Base-by-base conservation (phyloP, 2,329 filamentous ascomycete species). In the Claviceps capensis region DNA sequence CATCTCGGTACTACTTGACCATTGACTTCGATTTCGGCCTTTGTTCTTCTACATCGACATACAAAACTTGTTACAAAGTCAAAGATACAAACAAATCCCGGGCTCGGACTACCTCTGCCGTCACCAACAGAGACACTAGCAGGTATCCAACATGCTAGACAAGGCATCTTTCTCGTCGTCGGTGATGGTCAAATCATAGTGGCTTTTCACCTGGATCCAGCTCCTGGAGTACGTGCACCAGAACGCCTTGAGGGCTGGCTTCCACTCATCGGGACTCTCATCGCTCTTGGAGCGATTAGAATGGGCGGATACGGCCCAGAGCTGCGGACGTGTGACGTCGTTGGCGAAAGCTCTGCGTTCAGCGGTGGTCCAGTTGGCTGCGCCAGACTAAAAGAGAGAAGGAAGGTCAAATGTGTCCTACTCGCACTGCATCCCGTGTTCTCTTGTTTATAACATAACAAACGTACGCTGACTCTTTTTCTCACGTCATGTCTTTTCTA, bases 201-300 rank as follows among this genome's bases (percentile, higher is more conserved):
- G 78, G 60, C 74, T 78, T 79, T 93, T 94, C 58, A 94, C 86
- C 61, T 80, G 76, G 42, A 91, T 75, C 83, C 84, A 94, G 63
- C 82, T 80, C 63, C 78, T 75, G 14, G 86, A 83, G 62, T 94
- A 93, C 30, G 78, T 83, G 76, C 88, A 93, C 66, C 86, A 78
- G 69, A 87, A 91, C 56, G 68, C 76, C 65, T 72, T 60, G 54
- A 86, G 69, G 0, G 82, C 76, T 13, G 86, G 88, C 71, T 88
- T 84, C 86, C 87, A 94, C 11, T 69, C 65, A 61, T 90, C 87
- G 0, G 87, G 86, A 50, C 81, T 81, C 57, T 74, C 69, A 65
- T 89, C 86, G n/a, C 86, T 71, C 73, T 91, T 93, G 37, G 70
- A 58, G 59, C 81, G 72, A 69, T 94, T 94, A 58, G 88, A 81